Evolutionary conservation across 1,284 basidiomycete species (phyloP).

Genomic region (Apiotrichum gracile): DNA sequence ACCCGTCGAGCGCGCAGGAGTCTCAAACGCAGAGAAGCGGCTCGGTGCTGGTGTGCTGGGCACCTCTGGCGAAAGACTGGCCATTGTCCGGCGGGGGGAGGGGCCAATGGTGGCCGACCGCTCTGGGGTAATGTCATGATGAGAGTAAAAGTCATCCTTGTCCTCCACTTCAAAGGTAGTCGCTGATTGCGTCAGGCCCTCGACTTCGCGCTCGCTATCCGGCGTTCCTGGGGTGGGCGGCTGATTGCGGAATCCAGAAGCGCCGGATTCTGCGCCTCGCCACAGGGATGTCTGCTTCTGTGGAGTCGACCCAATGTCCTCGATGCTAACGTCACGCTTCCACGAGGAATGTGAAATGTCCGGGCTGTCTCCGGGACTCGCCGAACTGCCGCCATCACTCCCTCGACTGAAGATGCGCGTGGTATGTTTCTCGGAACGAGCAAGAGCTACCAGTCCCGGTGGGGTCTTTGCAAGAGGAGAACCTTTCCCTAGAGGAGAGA

Average conservation of each 20-base stretch:
- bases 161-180: neutral
- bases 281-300: neutral
- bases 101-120: neutral
- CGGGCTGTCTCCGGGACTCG: no score
- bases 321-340: neutral
- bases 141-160: neutral
- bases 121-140: neutral
- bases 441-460: neutral
- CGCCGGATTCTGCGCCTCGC: neutral
- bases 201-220: neutral
- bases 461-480: neutral
- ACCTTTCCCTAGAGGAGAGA: neutral
- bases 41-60: neutral
- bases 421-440: neutral
- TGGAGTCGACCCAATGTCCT: neutral
- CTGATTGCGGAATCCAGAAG: no score
- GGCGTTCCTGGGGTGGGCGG: neutral
- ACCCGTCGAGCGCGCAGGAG: neutral
- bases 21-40: neutral
- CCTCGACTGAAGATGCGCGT: neutral
- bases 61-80: neutral
- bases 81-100: neutral
- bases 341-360: neutral
- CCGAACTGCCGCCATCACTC: neutral
- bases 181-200: neutral